Percentiles rank a stretch among this genome's conserved stretches.
Evolutionary conservation across 257 asterid genomes (phyloP).

Genomic region (Ophiorrhiza pumila): DNA sequence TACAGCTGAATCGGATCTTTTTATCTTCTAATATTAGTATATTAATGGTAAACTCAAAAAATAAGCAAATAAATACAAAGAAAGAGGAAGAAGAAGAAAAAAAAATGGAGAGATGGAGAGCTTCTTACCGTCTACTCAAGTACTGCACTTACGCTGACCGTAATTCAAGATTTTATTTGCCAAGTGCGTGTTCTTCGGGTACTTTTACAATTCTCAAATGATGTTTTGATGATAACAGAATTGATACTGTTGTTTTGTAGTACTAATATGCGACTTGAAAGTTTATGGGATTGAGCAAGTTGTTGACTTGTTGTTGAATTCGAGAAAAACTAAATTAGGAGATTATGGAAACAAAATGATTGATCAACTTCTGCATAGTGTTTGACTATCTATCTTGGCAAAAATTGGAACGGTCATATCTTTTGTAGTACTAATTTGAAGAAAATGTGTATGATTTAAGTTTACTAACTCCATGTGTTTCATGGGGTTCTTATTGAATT

Average conservation of each 20-base stretch:
- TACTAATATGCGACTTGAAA: no score
- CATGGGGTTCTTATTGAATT: no score
- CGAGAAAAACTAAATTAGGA: no score
- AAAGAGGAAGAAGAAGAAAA: no score
- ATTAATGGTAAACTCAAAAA: no score
- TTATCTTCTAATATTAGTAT: background rate
- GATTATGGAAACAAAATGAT: background rate
- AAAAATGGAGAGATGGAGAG: constrained; percentile 50
- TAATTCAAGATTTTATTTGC: constrained; percentile 16
- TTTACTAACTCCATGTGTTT: background rate
- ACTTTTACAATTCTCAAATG: background rate
- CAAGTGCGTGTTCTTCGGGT: constrained; percentile 40
- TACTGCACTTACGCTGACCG: constrained; percentile 26
- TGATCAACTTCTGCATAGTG: background rate
- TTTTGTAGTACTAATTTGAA: background rate
- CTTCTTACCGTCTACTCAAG: constrained; percentile 42
- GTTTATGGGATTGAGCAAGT: background rate
- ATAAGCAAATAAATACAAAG: no score
- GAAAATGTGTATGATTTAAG: background rate
- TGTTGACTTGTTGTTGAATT: background rate
- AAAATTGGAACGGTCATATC: background rate
- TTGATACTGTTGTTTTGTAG: no score
- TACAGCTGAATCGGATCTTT: background rate
- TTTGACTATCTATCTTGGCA: no score
- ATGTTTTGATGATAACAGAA: no score